Conservation (phyloP, 164 flowering plant species). For the Umbilicus rupestris region DNA sequence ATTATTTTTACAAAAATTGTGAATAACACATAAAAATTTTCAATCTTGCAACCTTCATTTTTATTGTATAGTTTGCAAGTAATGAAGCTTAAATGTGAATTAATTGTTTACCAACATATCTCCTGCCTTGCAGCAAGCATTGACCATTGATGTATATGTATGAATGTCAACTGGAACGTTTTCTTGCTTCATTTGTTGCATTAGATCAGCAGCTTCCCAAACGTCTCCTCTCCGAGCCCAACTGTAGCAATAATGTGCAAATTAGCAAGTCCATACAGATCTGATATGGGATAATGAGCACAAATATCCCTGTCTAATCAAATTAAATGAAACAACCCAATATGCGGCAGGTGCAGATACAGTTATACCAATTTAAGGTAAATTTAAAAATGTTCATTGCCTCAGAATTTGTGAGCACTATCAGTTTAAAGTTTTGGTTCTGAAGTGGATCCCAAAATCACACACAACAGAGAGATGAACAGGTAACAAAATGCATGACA, state of each 20-base stretch:
- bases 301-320: not conserved
- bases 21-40: not conserved
- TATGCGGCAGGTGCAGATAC: not conserved
- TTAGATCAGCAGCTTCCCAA: constrained; percentile 96
- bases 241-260: constrained; percentile 22
- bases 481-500: not conserved
- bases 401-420: no score
- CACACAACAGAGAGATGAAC: not conserved
- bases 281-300: not conserved
- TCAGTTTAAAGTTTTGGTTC: not conserved
- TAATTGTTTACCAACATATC: constrained; percentile 66
- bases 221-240: constrained; percentile 99
- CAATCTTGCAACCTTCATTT: not conserved
- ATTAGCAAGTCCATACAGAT: constrained; percentile 1
- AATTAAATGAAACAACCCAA: not conserved
- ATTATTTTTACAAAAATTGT: not conserved
- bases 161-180: constrained; percentile 83
- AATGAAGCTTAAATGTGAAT: not conserved
- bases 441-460: not conserved
- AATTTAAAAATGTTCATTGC: no score
- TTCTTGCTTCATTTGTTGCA: constrained; percentile 90
- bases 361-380: no score
- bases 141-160: constrained; percentile 87
- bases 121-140: constrained; percentile 96
- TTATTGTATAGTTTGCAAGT: not conserved